Evolutionary conservation across 306 rosid species (phyloP).

Genomic region (Morella rubra): DNA sequence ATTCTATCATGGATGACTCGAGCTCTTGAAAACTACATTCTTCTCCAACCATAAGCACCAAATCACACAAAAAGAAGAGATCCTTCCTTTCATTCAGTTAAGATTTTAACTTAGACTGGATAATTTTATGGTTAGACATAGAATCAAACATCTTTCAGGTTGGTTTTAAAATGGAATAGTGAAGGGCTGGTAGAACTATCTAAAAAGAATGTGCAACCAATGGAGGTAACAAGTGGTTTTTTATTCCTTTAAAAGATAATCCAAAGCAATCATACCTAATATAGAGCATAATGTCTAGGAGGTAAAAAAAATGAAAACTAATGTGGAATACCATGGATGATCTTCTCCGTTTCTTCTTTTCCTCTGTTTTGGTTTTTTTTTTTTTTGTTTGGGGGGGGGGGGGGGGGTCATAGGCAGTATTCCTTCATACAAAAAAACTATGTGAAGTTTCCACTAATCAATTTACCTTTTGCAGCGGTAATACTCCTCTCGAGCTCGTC

Average conservation of each 20-base stretch:
- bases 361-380: not conserved
- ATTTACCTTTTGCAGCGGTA: slow-evolving; percentile 87
- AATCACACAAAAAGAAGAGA: not conserved
- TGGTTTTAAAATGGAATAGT: too few relatives aligned
- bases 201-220: slow-evolving; percentile 16
- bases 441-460: slow-evolving; percentile 12
- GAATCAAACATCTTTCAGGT: not conserved
- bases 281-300: not conserved
- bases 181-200: not conserved
- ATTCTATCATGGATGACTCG: not conserved
- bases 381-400: not conserved
- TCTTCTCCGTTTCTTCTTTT: not conserved
- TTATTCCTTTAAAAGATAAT: not conserved
- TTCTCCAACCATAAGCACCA: not conserved
- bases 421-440: not conserved
- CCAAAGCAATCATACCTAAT: not conserved
- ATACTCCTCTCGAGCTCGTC: slow-evolving; percentile 88
- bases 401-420: not conserved
- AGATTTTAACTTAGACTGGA: not conserved
- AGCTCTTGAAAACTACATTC: not conserved
- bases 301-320: not conserved
- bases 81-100: not conserved
- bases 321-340: not conserved
- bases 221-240: not conserved
- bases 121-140: too few relatives aligned